Evolutionary conservation across 1,284 basidiomycete genomes (phyloP), one percentile per base, ranked within the genome.

Genomic region (Cutaneotrichosporon cutaneum): DNA sequence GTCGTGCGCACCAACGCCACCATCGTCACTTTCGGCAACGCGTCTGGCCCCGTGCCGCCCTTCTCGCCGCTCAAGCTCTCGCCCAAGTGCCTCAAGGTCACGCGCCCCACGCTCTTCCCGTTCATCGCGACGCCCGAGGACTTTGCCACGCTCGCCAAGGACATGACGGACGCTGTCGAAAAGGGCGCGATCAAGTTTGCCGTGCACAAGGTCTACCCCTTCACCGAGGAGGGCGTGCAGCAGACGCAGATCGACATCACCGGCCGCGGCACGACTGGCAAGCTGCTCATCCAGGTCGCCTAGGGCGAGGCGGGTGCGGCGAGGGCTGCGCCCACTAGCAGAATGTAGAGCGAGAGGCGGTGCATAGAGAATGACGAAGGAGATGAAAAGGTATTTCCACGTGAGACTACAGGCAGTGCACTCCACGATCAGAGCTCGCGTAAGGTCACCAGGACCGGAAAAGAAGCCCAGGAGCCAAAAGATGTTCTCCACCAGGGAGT

Each of bases 21-120:
- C 4, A 78, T 98, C 42, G 88, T 94, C n/a, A 88, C 87, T 10
- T 87, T 94, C 58, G 95, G 95, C 0, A 97, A 96, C 74, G 91
- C 94, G 0, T 94, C 61, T 55, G 72, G 74, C 44, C 63, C 74
- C 21, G 67, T 71, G 4, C 71, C 79, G 11, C 70, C 90, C 0
- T 87, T 95, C 72, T 78, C 88, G 2, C 84, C 88, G 0, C 81
- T 92, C 62, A 89, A 87, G 71, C 85, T 97, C 22, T 82, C 83
- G 0, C 83, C 87, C 66, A 98, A 95, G 83, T 94, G 94, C 69
- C 76, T 94, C 69, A 91, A 88, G 67, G 81, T 93, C 35, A 77
- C 87, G 51, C 86, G 90, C 26, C 90, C 90, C 35, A 85, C 84
- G 14, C 64, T 81, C 18, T 66, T 58, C 59, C 72, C 89, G 71